These are phyloP conservation scores for Xylaria sp. DNA, from an alignment of 2,329 filamentous ascomycete genomes.

Conservation along the genomic window DNA sequence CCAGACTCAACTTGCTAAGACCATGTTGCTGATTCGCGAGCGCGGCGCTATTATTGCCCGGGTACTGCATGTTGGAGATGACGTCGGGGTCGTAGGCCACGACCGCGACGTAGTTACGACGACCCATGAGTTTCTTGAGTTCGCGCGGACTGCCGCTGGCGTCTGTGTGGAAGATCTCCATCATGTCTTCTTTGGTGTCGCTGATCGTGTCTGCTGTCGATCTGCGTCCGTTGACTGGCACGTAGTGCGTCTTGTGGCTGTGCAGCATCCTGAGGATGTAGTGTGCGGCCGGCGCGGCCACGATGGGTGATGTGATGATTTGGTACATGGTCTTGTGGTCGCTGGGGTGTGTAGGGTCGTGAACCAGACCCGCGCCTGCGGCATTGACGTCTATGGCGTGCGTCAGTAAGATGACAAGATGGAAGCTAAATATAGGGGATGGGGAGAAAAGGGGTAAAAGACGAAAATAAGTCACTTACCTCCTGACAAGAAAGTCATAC, in stretches of 20 bases:
- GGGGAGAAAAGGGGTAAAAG: constrained; percentile 1
- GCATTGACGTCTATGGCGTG: constrained; percentile 67
- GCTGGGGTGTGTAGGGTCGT: constrained; percentile 83
- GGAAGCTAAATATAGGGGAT: not conserved
- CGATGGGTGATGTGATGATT: constrained; percentile 86
- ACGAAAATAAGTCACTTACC: constrained; percentile 42
- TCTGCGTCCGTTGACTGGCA: constrained; percentile 79
- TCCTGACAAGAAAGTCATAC: constrained; percentile 95
- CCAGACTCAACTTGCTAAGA: constrained; percentile 69
- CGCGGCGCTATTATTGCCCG: constrained; percentile 21
- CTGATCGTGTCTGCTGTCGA: constrained; percentile 61
- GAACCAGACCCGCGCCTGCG: constrained; percentile 86
- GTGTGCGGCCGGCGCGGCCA: constrained; percentile 76
- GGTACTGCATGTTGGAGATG: constrained; percentile 39
- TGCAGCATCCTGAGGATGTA: constrained; percentile 95
- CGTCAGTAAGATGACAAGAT: not conserved
- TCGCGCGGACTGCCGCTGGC: constrained; percentile 78
- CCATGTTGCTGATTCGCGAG: constrained; percentile 37
- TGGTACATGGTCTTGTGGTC: constrained; percentile 99
- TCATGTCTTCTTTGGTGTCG: constrained; percentile 99
- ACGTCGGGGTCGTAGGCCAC: constrained; percentile 91
- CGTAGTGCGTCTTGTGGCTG: constrained; percentile 85
- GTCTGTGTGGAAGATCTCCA: constrained; percentile 97
- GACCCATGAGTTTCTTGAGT: constrained; percentile 85
- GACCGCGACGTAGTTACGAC: constrained; percentile 86